Base-by-base conservation (phyloP, 352 stramenopile species). In the Globisporangium nunn region DNA sequence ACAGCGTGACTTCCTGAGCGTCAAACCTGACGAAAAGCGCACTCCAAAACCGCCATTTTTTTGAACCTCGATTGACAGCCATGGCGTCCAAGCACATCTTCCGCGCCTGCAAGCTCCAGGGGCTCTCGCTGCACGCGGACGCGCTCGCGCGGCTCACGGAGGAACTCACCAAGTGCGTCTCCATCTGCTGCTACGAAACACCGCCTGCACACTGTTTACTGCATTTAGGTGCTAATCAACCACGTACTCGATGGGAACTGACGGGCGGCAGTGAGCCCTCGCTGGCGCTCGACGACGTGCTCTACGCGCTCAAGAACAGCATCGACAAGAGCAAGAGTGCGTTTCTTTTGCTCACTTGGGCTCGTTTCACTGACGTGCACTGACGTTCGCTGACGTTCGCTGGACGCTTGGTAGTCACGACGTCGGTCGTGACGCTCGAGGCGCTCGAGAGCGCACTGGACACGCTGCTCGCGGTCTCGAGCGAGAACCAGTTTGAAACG, bases 281-380 rank as follows among this genome's bases (percentile, higher is more conserved):
- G 7, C 54, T 93, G n/a, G 66, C 85, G 55, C 74, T 94, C 17
- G 82, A 91, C 10, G 79, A 93, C 66, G 80, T 94, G 23, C 64
- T 94, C 50, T 93, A 85, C 64, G 85, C 85, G 18, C 72, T 94
- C 64, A 94, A 94, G 74, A 94, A 94, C 68, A 94, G 80, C 60
- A 93, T 94, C 61, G 85, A 93, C 71, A 81, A 79, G 47, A 91
- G 74, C 74, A 94, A 93, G 57, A 86, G 84, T 94, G 56, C 35
- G 84, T 66, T 10, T 37, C 33, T 5, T 37, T 37, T 37, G 33
- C 33, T 23, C 23, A 23, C 23, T 23, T 23, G 23, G 23, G 23
- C 47, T 12, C 37, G 11, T 1, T 31, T n/a, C 23, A 18, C 41
- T 47, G 41, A 47, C 41, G n/a, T 40, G 11, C 8, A 23, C 1